Conservation (phyloP, 169 alveolate genomes). For the Eimeria falciformis region DNA sequence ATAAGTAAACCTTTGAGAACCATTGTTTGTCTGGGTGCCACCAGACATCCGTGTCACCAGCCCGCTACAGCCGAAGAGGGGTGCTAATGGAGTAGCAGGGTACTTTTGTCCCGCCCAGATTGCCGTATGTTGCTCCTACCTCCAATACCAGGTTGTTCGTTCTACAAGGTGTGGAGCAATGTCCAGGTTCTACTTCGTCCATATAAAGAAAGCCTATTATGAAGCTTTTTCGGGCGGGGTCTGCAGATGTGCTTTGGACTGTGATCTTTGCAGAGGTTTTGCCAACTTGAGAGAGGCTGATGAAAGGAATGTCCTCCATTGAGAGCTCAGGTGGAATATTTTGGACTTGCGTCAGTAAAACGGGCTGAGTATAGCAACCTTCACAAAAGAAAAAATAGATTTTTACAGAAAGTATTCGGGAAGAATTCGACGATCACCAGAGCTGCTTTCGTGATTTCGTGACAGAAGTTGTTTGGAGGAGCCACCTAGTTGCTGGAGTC, state of each 20-base stretch:
- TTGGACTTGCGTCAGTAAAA: constrained; percentile 47
- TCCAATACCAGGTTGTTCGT: constrained; percentile 47
- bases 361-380: constrained; percentile 28
- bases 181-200: constrained; percentile 21
- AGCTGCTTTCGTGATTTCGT: too few species aligned
- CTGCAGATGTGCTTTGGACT: constrained; percentile 1
- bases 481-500: background rate
- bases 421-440: too few species aligned
- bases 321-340: constrained; percentile 28
- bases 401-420: too few species aligned
- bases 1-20: too few species aligned
- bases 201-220: constrained; percentile 43
- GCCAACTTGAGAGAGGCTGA: background rate
- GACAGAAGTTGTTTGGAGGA: too few species aligned
- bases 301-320: background rate
- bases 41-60: too few species aligned
- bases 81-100: too few species aligned
- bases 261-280: constrained; percentile 19
- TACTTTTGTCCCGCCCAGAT: too few species aligned
- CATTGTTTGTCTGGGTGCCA: too few species aligned
- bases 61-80: too few species aligned
- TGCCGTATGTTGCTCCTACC: constrained; percentile 20
- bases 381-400: background rate
- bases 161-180: constrained; percentile 51
- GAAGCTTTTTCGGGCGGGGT: background rate